Conservation (phyloP, 192 early-diverging fungal species). For the Gamsiella multidivaricata region DNA sequence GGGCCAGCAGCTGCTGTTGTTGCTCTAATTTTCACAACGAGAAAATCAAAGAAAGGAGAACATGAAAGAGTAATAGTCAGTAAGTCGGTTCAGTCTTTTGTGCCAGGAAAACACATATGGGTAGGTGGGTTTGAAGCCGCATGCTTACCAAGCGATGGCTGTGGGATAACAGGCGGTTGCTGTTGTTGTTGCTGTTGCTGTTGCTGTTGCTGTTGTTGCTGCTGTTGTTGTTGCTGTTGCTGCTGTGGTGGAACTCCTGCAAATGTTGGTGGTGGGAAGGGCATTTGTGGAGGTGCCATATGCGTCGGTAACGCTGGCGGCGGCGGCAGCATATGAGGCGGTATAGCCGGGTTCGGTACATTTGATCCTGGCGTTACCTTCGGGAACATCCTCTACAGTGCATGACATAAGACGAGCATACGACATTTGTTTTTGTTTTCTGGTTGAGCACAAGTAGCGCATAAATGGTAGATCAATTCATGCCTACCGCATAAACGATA, state of each 20-base stretch:
- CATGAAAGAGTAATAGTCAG: neutral
- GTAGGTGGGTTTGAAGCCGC: no score
- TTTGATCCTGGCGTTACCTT: conserved; percentile 37
- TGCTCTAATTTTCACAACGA: conserved; percentile 50
- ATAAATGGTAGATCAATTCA: no score
- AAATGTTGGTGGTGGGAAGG: neutral
- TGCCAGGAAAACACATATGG: no score
- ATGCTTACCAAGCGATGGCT: neutral
- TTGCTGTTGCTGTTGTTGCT: neutral
- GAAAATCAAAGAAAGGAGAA: conserved; percentile 11
- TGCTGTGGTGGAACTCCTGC: neutral
- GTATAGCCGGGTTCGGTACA: neutral
- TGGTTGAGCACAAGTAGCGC: no score
- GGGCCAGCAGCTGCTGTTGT: conserved; percentile 78
- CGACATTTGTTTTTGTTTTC: no score
- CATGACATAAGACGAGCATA: no score
- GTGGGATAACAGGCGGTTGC: neutral
- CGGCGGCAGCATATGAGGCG: conserved; percentile 14
- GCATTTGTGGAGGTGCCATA: conserved; percentile 22
- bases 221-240: neutral
- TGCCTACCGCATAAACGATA: no score
- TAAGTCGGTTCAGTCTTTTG: no score
- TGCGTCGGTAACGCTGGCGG: conserved; percentile 19
- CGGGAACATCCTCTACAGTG: conserved; percentile 12
- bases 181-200: neutral